Evolutionary conservation across 1,139 yeast genomes (phyloP).

Genomic region (Candida sanyaensis): DNA sequence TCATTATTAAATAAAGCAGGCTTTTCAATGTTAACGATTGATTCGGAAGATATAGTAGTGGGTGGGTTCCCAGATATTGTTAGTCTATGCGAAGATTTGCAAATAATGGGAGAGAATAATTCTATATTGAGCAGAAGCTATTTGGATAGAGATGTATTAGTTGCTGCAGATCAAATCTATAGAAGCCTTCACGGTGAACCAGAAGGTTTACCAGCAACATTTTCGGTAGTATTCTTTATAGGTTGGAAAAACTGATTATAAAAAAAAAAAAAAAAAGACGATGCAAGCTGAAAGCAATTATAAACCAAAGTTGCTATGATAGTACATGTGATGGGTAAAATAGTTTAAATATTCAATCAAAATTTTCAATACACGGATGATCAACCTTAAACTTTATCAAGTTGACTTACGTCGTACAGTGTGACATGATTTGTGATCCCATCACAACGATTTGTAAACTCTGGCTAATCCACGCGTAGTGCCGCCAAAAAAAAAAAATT

Average conservation of each 20-base stretch:
- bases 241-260: slow-evolving; percentile 69
- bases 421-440: too few relatives aligned
- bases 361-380: too few relatives aligned
- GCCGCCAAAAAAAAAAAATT: too few relatives aligned
- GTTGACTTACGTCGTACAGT: too few relatives aligned
- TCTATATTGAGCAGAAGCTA: slow-evolving; percentile 58
- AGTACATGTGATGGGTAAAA: too few relatives aligned
- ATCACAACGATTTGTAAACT: too few relatives aligned
- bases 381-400: too few relatives aligned
- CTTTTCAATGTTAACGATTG: slow-evolving; percentile 78
- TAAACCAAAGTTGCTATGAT: background rate
- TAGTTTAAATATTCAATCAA: too few relatives aligned
- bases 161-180: slow-evolving; percentile 79
- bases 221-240: slow-evolving; percentile 75
- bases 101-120: slow-evolving; percentile 84
- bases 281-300: background rate
- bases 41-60: slow-evolving; percentile 80
- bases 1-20: slow-evolving; percentile 72
- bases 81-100: slow-evolving; percentile 69
- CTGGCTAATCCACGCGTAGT: too few relatives aligned
- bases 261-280: background rate
- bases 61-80: slow-evolving; percentile 76
- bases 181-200: slow-evolving; percentile 69
- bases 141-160: slow-evolving; percentile 63
- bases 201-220: slow-evolving; percentile 60